These are phyloP conservation scores for Physocladia obscura DNA, from an alignment of 192 early-diverging fungal species.

Conservation along the genomic window DNA sequence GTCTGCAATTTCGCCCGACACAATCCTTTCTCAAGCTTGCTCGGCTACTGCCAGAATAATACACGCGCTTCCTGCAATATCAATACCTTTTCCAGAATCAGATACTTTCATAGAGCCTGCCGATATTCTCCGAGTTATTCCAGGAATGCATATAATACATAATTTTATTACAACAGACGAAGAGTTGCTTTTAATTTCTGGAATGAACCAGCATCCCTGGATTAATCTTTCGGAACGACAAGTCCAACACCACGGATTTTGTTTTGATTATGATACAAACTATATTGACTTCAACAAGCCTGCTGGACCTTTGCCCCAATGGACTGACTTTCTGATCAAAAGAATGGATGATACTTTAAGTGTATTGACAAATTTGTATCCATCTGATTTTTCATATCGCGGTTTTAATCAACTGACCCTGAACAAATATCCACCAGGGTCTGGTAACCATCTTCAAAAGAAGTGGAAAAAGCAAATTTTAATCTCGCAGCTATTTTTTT, in stretches of 20 bases:
- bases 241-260: slow-evolving; percentile 31
- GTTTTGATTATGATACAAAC: slow-evolving; percentile 28
- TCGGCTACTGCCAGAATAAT: not conserved
- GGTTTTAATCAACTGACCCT: slow-evolving; percentile 49
- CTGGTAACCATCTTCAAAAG: too few relatives aligned
- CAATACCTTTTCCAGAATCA: not conserved
- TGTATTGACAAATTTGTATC: not conserved
- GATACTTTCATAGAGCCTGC: slow-evolving; percentile 21
- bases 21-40: not conserved
- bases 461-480: too few relatives aligned
- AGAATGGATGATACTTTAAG: not conserved
- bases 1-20: not conserved
- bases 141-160: slow-evolving; percentile 32
- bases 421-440: slow-evolving; percentile 49
- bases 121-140: slow-evolving; percentile 5
- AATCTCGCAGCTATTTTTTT: too few relatives aligned
- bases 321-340: slow-evolving; percentile 20
- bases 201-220: slow-evolving; percentile 24
- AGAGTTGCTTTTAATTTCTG: slow-evolving; percentile 34
- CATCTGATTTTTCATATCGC: slow-evolving; percentile 1
- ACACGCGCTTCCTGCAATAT: slow-evolving; percentile 1
- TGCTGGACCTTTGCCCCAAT: slow-evolving; percentile 6
- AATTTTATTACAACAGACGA: slow-evolving; percentile 47
- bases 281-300: slow-evolving; percentile 9
- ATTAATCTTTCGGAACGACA: slow-evolving; percentile 22